These are phyloP conservation scores for Ceratobasidium sp. DNA, from an alignment of 1,284 basidiomycete genomes.

Conservation along the genomic window DNA sequence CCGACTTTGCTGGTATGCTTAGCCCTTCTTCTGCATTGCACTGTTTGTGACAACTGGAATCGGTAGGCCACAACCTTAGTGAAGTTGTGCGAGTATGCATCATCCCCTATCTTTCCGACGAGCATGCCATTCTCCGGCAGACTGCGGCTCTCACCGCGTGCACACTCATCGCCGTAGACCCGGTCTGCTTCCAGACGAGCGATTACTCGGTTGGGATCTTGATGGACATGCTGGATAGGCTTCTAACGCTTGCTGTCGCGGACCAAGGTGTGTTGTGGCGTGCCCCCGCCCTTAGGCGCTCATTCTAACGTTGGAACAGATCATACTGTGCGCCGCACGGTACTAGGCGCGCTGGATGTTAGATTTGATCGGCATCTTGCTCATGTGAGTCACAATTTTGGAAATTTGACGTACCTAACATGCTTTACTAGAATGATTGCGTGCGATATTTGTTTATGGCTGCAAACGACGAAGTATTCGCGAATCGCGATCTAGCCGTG, in stretches of 20 bases:
- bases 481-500: constrained; percentile 90
- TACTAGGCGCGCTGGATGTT: constrained; percentile 87
- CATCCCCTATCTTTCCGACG: constrained; percentile 24
- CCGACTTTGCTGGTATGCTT: constrained; percentile 16
- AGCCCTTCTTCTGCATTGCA: not conserved
- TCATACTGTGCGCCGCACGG: constrained; percentile 80
- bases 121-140: constrained; percentile 15
- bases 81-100: constrained; percentile 34
- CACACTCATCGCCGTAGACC: constrained; percentile 29
- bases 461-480: constrained; percentile 95
- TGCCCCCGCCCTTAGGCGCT: not conserved
- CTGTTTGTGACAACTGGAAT: not conserved
- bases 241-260: constrained; percentile 33
- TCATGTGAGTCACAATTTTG: constrained; percentile 63
- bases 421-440: constrained; percentile 64
- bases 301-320: constrained; percentile 57
- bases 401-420: not conserved
- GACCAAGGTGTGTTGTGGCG: constrained; percentile 28
- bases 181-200: constrained; percentile 36
- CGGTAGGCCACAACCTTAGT: constrained; percentile 19
- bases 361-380: constrained; percentile 98
- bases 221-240: constrained; percentile 34
- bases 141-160: constrained; percentile 28
- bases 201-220: constrained; percentile 33
- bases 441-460: constrained; percentile 97